phyloP scores from a whole-genome alignment of 2,329 filamentous ascomycete species.

The Epicoccum nigrum region DNA sequence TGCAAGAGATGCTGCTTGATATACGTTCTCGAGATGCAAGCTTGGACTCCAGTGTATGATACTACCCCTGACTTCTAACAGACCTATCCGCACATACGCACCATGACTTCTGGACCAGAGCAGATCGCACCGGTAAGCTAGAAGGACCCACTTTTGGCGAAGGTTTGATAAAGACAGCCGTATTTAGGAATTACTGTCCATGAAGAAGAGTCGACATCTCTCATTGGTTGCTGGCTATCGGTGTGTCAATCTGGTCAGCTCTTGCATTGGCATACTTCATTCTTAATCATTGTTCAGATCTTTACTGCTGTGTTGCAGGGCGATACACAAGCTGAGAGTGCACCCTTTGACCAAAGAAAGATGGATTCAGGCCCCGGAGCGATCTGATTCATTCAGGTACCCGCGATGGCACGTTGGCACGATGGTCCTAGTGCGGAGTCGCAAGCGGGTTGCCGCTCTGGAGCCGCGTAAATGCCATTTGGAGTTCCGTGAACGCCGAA shows the following conservation, averaged over 20 bases:
- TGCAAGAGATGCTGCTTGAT: constrained; percentile 6
- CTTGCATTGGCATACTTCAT: neutral
- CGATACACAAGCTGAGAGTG: neutral
- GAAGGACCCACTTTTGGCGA: neutral
- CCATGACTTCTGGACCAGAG: constrained; percentile 2
- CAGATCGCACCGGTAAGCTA: constrained; percentile 2
- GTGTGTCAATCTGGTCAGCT: neutral
- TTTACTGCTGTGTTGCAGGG: neutral
- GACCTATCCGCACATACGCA: neutral
- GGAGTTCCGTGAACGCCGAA: constrained; percentile 4
- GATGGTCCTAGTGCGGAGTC: constrained; percentile 2
- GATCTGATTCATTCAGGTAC: constrained; percentile 10
- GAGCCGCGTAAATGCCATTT: constrained; percentile 7
- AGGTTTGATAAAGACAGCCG: constrained; percentile 3
- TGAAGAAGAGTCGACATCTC: neutral
- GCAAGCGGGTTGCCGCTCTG: constrained; percentile 15
- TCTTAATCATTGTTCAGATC: neutral
- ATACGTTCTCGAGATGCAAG: constrained; percentile 5
- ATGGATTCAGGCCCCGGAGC: neutral
- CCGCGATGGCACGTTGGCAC: constrained; percentile 3
- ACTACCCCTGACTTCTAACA: constrained; percentile 11
- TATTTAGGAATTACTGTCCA: neutral
- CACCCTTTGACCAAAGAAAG: neutral
- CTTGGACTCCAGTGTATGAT: constrained; percentile 6
- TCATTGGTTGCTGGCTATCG: neutral